Evolutionary conservation across 495 filamentous ascomycete genomes (phyloP), one percentile per base, ranked within the genome.

Genomic region (Podospora pseudocomata): DNA sequence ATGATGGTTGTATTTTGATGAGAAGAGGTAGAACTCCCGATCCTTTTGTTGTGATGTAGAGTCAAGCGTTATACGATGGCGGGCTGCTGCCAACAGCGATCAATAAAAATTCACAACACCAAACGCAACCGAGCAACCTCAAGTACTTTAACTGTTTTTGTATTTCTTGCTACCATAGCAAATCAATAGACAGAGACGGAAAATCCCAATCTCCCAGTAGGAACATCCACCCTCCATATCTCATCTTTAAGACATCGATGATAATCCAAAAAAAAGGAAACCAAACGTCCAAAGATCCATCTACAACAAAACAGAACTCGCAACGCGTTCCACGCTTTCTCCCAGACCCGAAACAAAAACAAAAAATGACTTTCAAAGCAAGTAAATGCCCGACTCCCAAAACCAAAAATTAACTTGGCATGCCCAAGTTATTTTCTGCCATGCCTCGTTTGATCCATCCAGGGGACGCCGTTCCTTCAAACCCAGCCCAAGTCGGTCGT

Each of bases 401-500:
- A 23, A 23, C 23, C 23, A 23, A 23, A 23, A 23, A 23, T 23
- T 23, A 23, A 23, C 23, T 23, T 23, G 20, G 23, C 23, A 23
- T 0, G 23, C 23, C 23, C 23, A 23, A 23, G 23, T 23, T 23
- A 23, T 23, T 49, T 49, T 16, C 5, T 49, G 39, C 39, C 39
- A 49, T 49, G 39, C 39, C 39, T 49, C 39, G 39, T 49, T 49
- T 49, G 39, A 49, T 49, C 39, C 5, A 49, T 18, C 39, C 39
- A 49, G 39, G 39, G 39, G 39, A 49, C 39, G 39, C 39, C 39
- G 15, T 49, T 49, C 39, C 39, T 58, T 58, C 59, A 57, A 63
- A 23, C 60, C 56, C 23, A 57, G 32, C 28, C 27, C 9, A 49
- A 49, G 39, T 49, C 13, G 39, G 39, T 49, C 9, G 39, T 13